These are phyloP conservation scores for Parathielavia hyrcaniae DNA, from an alignment of 495 filamentous ascomycete genomes.

Conservation along the genomic window DNA sequence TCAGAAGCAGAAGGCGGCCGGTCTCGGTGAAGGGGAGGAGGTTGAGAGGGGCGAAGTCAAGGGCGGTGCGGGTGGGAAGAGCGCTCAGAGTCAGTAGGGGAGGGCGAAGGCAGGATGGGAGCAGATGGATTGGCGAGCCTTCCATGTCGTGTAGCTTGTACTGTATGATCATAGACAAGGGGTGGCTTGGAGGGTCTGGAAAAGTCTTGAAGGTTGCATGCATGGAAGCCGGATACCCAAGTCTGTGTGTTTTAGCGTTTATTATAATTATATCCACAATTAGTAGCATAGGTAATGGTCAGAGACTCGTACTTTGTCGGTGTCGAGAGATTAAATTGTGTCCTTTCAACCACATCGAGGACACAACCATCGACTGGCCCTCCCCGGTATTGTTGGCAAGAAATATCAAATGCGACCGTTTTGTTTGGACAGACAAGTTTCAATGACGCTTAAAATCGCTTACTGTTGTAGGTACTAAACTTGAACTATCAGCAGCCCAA, in stretches of 20 bases:
- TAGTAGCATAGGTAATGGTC: too few species aligned
- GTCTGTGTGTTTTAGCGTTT: background rate
- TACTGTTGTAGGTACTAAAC: too few species aligned
- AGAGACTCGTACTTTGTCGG: too few species aligned
- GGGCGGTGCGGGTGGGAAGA: background rate
- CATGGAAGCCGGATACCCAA: background rate
- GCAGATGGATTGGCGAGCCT: background rate
- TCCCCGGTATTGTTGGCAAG: too few species aligned
- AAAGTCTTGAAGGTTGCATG: background rate
- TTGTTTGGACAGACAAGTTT: too few species aligned
- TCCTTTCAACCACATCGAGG: too few species aligned
- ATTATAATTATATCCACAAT: background rate
- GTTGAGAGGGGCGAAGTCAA: background rate
- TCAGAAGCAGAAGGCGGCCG: constrained; percentile 26
- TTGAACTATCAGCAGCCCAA: too few species aligned
- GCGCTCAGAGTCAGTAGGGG: background rate
- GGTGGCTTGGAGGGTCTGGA: background rate
- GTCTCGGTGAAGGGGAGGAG: background rate
- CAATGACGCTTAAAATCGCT: too few species aligned
- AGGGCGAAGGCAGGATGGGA: background rate
- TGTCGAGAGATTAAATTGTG: too few species aligned
- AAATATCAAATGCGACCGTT: too few species aligned
- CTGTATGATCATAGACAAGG: background rate
- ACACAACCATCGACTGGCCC: too few species aligned
- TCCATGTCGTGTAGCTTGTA: background rate